Conservation (phyloP, 371 early-diverging fungal species). For the Smittium culicis region DNA sequence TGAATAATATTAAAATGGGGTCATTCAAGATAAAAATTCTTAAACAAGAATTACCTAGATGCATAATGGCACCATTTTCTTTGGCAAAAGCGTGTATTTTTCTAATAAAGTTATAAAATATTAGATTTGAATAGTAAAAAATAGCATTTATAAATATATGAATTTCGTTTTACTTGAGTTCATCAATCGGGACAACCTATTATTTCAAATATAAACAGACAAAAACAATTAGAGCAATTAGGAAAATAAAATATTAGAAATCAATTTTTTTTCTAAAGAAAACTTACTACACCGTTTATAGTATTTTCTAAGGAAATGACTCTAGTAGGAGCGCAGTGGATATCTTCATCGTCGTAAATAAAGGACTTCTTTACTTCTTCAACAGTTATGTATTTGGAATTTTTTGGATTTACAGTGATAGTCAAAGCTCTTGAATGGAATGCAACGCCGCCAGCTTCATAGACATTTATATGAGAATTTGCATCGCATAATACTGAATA, state of each 20-base stretch:
- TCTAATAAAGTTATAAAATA: constrained; percentile 35
- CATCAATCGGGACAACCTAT: constrained; percentile 5
- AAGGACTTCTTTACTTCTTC: constrained; percentile 42
- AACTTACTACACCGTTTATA: constrained; percentile 50
- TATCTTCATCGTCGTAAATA: constrained; percentile 25
- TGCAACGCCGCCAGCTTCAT: constrained; percentile 74
- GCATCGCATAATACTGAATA: constrained; percentile 64
- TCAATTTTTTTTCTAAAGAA: not conserved
- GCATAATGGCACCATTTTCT: constrained; percentile 48
- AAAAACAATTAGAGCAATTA: not conserved
- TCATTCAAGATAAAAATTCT: no score
- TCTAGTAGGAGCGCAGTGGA: constrained; percentile 62
- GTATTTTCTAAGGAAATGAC: constrained; percentile 86
- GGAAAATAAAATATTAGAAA: not conserved
- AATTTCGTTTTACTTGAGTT: not conserved
- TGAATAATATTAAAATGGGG: no score
- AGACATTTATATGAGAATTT: constrained; percentile 63
- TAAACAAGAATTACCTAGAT: constrained; percentile 30
- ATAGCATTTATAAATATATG: not conserved
- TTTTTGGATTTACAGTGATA: constrained; percentile 48
- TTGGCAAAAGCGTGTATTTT: constrained; percentile 48
- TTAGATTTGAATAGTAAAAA: not conserved
- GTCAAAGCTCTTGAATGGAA: constrained; percentile 63
- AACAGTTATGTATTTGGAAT: constrained; percentile 42
- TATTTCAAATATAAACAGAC: not conserved